Base-by-base conservation (phyloP, 2,329 filamentous ascomycete genomes). In the Trichophyton rubrum region DNA sequence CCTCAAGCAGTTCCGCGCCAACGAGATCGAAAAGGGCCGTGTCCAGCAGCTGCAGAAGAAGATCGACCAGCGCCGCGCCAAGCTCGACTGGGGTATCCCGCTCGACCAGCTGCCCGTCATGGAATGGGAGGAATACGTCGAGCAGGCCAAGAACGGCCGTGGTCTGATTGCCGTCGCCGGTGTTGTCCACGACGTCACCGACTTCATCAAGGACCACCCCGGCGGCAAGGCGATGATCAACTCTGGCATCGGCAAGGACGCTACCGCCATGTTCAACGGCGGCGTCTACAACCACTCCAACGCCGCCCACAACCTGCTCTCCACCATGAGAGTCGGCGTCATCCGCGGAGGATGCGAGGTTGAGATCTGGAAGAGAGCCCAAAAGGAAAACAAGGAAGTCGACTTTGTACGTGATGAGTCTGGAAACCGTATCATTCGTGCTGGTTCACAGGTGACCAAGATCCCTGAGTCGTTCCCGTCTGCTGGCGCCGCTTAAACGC, bases 1-100 rank as follows among this genome's bases (percentile, higher is more conserved):
- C 74, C 82, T 95, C 61, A 95, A 95, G 83, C 84, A 91, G 76
- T 95, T 95, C 84, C 88, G 88, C 68, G 78, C 84, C 76, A 95
- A 95, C 75, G 90, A 95, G 74, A 95, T 95, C 66, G 89, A 95
- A 76, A 93, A 93, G 82, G 89, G 89, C 66, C 87, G 89, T 70
- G 81, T 93, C 35, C 89, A 95, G 79, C 89, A 93, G 78, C 77
- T 86, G 65, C 89, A 93, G 81, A 93, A 93, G 87, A 93, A 93
- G 82, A 84, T 95, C 62, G 89, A 93, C 75, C 87, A 90, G 78
- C 88, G 89, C 82, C 88, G 89, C 70, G 75, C 86, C 66, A 84
- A 79, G 64, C 86, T 95, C 62, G 88, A 95, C 78, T 95, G 89
- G 89, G 89, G 89, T 73, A 83, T 86, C 66, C 89, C 89, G 63